Conservation (phyloP, 2,329 filamentous ascomycete genomes). For the Hyphodiscus sp. region DNA sequence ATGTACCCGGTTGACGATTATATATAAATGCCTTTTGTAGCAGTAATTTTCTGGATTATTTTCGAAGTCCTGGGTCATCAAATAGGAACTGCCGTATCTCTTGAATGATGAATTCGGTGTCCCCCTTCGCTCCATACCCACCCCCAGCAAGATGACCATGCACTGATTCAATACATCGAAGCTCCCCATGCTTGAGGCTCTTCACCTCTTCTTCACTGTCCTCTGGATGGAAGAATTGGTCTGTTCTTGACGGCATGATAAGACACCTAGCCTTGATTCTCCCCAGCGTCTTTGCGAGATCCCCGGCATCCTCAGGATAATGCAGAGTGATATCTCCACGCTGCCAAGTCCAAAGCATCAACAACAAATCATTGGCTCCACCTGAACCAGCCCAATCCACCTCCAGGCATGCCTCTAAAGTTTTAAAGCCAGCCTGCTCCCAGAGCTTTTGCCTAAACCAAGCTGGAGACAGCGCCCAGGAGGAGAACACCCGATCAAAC, state of each 20-base stretch:
- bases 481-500: slow-evolving; percentile 65
- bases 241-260: slow-evolving; percentile 63
- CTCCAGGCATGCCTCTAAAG: slow-evolving; percentile 30
- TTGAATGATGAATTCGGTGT: slow-evolving; percentile 3
- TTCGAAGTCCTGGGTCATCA: no score
- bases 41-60: no score
- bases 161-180: slow-evolving; percentile 31
- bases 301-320: slow-evolving; percentile 57
- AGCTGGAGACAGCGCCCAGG: slow-evolving; percentile 70
- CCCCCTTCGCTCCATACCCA: slow-evolving; percentile 24
- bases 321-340: slow-evolving; percentile 55
- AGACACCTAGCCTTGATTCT: slow-evolving; percentile 64
- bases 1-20: no score
- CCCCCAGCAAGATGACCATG: slow-evolving; percentile 33
- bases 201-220: slow-evolving; percentile 65
- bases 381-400: slow-evolving; percentile 32
- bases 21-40: no score
- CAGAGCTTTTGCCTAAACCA: slow-evolving; percentile 66
- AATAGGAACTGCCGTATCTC: background rate
- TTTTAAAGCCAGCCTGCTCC: slow-evolving; percentile 39
- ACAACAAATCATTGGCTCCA: slow-evolving; percentile 47
- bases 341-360: slow-evolving; percentile 73
- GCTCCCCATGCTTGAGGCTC: slow-evolving; percentile 18
- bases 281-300: slow-evolving; percentile 57
- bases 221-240: slow-evolving; percentile 73